Evolutionary conservation across 2,329 filamentous ascomycete species (phyloP), one percentile per base, ranked within the genome.

Genomic region (Fusarium sp.): DNA sequence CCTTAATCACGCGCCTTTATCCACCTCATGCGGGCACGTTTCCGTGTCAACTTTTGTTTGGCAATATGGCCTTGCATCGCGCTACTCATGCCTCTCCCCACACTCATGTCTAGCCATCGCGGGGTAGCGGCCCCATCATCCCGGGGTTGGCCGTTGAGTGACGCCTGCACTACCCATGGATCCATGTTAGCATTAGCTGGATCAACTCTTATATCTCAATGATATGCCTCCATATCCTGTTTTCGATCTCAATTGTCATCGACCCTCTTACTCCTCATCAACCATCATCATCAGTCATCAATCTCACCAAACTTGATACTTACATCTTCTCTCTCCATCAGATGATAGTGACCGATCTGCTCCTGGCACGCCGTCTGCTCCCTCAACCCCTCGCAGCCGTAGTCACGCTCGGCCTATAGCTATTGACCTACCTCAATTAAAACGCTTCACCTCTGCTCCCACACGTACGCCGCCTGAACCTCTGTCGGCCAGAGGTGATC

Each of bases 401-500:
- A 67, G 49, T 45, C 49, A 56, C 68, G 82, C 78, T 68, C 76
- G 76, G 35, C 85, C 85, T 45, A 86, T 87, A 65, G 76, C 81
- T 36, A 87, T 86, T 57, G 80, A 84, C 60, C 65, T 83, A 5
- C 82, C 83, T 24, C 68, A 76, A 25, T 64, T 74, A 41, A 78
- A 74, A 62, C 80, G 77, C 54, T 68, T 78, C 59, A 79, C 75
- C 43, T 74, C 74, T 58, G 72, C 77, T 44, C 75, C 77, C 44
- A 70, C 75, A 41, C 76, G 77, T 67, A 83, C 79, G 24, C 79
- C 79, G 19, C 79, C 77, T 22, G 80, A 80, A 61, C 81, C 80
- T 60, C 73, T 88, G 22, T 86, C 85, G 25, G 86, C 82, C 40
- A 79, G 85, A 51, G 86, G 85, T 48, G 85, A 88, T 72, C 69